Evolutionary conservation across 2,329 filamentous ascomycete species (phyloP).

Genomic region (Pseudogymnoascus sp.): DNA sequence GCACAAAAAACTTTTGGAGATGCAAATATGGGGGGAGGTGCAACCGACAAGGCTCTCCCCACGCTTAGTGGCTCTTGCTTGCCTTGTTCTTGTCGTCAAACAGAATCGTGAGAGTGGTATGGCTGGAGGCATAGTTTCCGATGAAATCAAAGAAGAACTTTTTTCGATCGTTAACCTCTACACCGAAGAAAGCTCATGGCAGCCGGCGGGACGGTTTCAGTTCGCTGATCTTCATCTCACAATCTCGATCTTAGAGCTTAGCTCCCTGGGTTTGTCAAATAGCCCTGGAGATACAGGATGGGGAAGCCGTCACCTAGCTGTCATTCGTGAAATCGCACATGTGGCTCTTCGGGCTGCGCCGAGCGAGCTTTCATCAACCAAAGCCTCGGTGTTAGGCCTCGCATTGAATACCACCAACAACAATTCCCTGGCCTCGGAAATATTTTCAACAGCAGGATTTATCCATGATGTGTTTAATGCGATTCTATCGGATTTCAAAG

Average conservation of each 20-base stretch:
- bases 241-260: conserved; percentile 47
- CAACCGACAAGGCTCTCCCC: conserved; percentile 48
- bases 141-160: conserved; percentile 40
- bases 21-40: conserved; percentile 52
- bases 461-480: conserved; percentile 41
- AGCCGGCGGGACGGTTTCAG: conserved; percentile 17
- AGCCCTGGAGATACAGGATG: background rate
- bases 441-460: conserved; percentile 56
- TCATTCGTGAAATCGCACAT: background rate
- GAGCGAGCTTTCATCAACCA: background rate
- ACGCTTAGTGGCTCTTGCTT: conserved; percentile 54
- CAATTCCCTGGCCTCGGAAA: conserved; percentile 57
- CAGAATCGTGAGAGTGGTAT: conserved; percentile 42
- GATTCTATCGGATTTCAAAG: conserved; percentile 44
- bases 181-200: conserved; percentile 21
- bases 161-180: conserved; percentile 36
- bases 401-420: conserved; percentile 84
- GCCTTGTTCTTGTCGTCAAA: conserved; percentile 49
- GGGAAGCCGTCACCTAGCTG: background rate
- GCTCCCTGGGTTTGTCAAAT: conserved; percentile 25
- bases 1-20: conserved; percentile 43
- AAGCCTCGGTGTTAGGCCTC: conserved; percentile 46
- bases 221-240: conserved; percentile 34
- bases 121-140: conserved; percentile 41
- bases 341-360: background rate